phyloP scores from a whole-genome alignment of 2,329 filamentous ascomycete genomes.

The Aureobasidium namibiae region DNA sequence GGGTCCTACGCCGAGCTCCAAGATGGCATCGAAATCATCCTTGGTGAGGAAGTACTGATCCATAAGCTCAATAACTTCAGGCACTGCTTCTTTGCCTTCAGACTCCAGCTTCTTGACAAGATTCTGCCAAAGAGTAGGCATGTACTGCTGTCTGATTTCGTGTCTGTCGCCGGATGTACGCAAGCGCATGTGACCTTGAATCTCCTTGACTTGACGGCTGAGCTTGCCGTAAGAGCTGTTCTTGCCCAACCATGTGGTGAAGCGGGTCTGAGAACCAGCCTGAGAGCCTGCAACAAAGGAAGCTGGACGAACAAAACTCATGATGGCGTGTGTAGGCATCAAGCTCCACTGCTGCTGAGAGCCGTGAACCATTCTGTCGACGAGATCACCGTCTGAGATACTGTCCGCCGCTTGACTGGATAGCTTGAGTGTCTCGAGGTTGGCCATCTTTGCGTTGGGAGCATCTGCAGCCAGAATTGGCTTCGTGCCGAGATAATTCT shows the following conservation, averaged over 20 bases:
- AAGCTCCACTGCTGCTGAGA: slow-evolving; percentile 97
- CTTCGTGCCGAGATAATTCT: slow-evolving; percentile 86
- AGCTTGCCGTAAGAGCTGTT: slow-evolving; percentile 78
- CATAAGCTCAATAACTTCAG: slow-evolving; percentile 86
- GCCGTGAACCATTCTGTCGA: slow-evolving; percentile 97
- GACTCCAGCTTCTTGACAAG: slow-evolving; percentile 64
- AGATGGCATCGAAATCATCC: slow-evolving; percentile 88
- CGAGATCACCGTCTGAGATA: slow-evolving; percentile 92
- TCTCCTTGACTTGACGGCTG: slow-evolving; percentile 76
- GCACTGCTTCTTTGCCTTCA: slow-evolving; percentile 75
- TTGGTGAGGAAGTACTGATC: slow-evolving; percentile 92
- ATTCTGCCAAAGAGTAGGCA: slow-evolving; percentile 79
- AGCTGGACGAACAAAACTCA: slow-evolving; percentile 86
- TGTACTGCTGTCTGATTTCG: slow-evolving; percentile 88
- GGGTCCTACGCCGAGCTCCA: slow-evolving; percentile 81
- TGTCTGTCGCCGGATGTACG: slow-evolving; percentile 83
- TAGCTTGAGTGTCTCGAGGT: slow-evolving; percentile 76
- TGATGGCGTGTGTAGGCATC: slow-evolving; percentile 93
- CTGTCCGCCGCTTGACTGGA: slow-evolving; percentile 84
- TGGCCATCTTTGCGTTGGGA: slow-evolving; percentile 49
- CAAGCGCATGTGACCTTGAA: slow-evolving; percentile 94
- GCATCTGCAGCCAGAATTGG: slow-evolving; percentile 57
- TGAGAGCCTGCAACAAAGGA: slow-evolving; percentile 79
- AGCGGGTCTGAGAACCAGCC: slow-evolving; percentile 55
- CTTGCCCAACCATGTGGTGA: slow-evolving; percentile 90